Evolutionary conservation across 768 basidiomycete genomes (phyloP).

Genomic region (Psilocybe cubensis): DNA sequence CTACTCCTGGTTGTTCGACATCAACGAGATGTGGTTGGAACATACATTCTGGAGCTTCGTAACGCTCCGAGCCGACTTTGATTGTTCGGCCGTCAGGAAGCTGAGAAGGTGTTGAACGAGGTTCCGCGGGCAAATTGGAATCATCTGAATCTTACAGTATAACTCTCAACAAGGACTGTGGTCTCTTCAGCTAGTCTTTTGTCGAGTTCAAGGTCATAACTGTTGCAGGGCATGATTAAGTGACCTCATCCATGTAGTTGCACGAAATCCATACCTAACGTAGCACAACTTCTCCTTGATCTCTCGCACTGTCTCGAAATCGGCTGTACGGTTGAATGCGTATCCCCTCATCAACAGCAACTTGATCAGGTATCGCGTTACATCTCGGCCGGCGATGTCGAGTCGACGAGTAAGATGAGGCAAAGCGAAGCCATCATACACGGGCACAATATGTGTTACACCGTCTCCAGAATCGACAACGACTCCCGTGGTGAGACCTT

Average conservation of each 20-base stretch:
- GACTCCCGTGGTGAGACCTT: constrained; percentile 96
- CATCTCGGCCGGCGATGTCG: constrained; percentile 98
- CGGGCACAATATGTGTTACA: constrained; percentile 98
- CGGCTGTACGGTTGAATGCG: constrained; percentile 98
- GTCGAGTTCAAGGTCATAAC: constrained; percentile 97
- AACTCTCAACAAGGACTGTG: constrained; percentile 93
- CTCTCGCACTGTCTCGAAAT: constrained; percentile 98
- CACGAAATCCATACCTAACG: constrained; percentile 63
- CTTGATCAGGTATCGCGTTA: constrained; percentile 98
- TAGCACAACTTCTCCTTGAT: constrained; percentile 99
- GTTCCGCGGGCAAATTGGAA: constrained; percentile 1
- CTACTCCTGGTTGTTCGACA: constrained; percentile 94
- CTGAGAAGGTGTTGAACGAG: constrained; percentile 39
- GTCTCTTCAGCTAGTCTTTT: constrained; percentile 94
- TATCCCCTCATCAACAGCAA: constrained; percentile 99
- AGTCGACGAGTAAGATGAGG: constrained; percentile 94
- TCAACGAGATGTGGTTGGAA: constrained; percentile 99
- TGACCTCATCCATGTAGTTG: neutral
- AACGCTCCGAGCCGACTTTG: constrained; percentile 98
- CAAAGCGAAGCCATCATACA: constrained; percentile 95
- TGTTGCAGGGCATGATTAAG: constrained; percentile 28
- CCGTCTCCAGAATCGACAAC: constrained; percentile 99
- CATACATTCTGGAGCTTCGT: constrained; percentile 99
- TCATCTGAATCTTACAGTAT: constrained; percentile 68
- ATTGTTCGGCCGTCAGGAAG: constrained; percentile 95